A percentile compares a stretch with the other conserved stretches of the same genome.
phyloP scores from a whole-genome alignment of 1,139 yeast species.

The Candida neerlandica region DNA sequence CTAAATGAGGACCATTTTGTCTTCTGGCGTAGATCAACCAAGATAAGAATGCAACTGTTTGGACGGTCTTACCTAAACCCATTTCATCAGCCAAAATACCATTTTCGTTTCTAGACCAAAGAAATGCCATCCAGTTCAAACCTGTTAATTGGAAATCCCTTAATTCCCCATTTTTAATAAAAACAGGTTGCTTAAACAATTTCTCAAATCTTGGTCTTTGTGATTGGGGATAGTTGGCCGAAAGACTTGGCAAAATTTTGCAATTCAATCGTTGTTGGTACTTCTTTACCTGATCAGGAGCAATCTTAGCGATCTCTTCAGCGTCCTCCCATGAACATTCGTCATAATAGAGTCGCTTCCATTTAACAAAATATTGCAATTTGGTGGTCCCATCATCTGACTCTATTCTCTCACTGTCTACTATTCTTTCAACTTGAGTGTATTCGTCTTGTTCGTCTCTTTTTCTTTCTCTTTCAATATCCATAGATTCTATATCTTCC shows the following conservation, averaged over 20 bases:
- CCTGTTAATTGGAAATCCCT: conserved; percentile 98
- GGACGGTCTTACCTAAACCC: conserved; percentile 99
- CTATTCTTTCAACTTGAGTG: conserved; percentile 86
- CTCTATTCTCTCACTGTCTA: conserved; percentile 76
- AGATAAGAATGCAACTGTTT: conserved; percentile 90
- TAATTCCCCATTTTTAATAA: conserved; percentile 86
- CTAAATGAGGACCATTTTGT: conserved; percentile 95
- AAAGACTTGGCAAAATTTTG: conserved; percentile 79
- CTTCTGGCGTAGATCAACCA: conserved; percentile 94
- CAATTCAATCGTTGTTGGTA: conserved; percentile 82
- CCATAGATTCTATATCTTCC: conserved; percentile 93
- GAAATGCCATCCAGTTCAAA: conserved; percentile 98
- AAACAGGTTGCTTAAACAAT: conserved; percentile 81
- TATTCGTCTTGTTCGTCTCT: conserved; percentile 83
- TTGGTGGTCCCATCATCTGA: conserved; percentile 59
- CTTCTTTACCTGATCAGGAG: conserved; percentile 82
- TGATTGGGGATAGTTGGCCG: conserved; percentile 70
- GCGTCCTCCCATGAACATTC: conserved; percentile 98
- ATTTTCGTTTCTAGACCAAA: conserved; percentile 97
- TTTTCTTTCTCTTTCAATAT: conserved; percentile 81
- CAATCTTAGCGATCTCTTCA: conserved; percentile 75
- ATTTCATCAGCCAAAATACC: conserved; percentile 98
- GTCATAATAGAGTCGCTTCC: conserved; percentile 93
- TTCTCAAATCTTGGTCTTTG: conserved; percentile 90
- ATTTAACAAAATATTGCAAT: conserved; percentile 83